Conservation (phyloP, 345 rosid species). For the Cardamine occulta region DNA sequence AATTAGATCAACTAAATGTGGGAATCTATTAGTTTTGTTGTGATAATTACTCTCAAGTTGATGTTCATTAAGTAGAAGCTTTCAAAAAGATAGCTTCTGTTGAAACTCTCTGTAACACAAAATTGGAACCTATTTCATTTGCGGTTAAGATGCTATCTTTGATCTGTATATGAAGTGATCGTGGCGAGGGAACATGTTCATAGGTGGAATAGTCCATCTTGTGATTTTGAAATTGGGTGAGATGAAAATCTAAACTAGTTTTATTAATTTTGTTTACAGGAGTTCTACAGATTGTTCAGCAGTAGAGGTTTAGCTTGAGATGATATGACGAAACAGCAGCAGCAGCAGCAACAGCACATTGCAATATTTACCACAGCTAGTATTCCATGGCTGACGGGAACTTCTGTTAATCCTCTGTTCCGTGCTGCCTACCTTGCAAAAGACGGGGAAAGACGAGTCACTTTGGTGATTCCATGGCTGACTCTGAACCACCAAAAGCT, state of each 20-base stretch:
- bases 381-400: slow-evolving; percentile 98
- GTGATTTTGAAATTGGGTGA: not conserved
- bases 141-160: not conserved
- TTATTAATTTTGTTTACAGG: not conserved
- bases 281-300: not conserved
- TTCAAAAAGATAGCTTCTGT: not conserved
- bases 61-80: slow-evolving; percentile 3
- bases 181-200: not conserved
- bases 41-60: slow-evolving; percentile 3
- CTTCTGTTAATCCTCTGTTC: slow-evolving; percentile 93
- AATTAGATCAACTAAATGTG: not conserved
- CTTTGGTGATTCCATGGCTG: slow-evolving; percentile 96
- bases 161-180: no score
- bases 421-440: slow-evolving; percentile 95
- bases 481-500: slow-evolving; percentile 69
- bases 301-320: slow-evolving; percentile 5
- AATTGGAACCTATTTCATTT: not conserved
- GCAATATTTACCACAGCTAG: slow-evolving; percentile 93
- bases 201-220: not conserved
- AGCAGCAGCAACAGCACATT: slow-evolving; percentile 49
- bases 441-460: slow-evolving; percentile 61
- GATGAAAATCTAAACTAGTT: not conserved
- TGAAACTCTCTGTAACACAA: not conserved
- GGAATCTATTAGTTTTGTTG: not conserved
- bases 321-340: slow-evolving; percentile 61